These are phyloP conservation scores for Bipolaris bicolor DNA, from an alignment of 2,329 filamentous ascomycete species.

Conservation along the genomic window DNA sequence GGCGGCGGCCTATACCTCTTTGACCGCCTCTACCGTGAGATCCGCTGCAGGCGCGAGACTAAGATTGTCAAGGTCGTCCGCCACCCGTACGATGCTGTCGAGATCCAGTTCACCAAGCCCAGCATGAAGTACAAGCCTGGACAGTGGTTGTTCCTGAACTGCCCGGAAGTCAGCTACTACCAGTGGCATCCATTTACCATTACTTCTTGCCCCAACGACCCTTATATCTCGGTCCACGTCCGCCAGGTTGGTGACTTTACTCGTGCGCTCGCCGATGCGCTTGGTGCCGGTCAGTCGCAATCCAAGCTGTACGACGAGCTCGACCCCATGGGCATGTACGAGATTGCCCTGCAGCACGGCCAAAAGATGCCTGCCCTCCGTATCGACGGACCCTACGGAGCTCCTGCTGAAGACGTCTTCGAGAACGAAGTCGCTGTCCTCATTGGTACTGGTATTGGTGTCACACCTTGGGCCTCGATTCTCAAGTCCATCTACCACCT, in stretches of 20 bases:
- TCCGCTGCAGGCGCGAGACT: conserved; percentile 81
- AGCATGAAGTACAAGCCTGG: conserved; percentile 98
- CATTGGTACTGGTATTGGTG: conserved; percentile 85
- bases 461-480: conserved; percentile 85
- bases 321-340: conserved; percentile 96
- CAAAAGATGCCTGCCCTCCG: conserved; percentile 89
- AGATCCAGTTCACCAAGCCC: conserved; percentile 96
- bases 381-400: conserved; percentile 95
- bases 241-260: conserved; percentile 98
- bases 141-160: conserved; percentile 96
- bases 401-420: conserved; percentile 96
- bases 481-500: conserved; percentile 99
- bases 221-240: conserved; percentile 92
- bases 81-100: conserved; percentile 95
- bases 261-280: conserved; percentile 85
- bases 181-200: conserved; percentile 99
- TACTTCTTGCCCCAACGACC: conserved; percentile 95
- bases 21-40: conserved; percentile 89
- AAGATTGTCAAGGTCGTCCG: conserved; percentile 92
- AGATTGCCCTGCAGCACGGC: conserved; percentile 91
- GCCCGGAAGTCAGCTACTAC: conserved; percentile 82
- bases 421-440: conserved; percentile 87
- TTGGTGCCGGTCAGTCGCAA: conserved; percentile 89
- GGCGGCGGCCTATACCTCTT: conserved; percentile 83
- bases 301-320: conserved; percentile 88